Base-by-base conservation (phyloP, 805 yeast species). In the Pichia rugopelliculosa region DNA sequence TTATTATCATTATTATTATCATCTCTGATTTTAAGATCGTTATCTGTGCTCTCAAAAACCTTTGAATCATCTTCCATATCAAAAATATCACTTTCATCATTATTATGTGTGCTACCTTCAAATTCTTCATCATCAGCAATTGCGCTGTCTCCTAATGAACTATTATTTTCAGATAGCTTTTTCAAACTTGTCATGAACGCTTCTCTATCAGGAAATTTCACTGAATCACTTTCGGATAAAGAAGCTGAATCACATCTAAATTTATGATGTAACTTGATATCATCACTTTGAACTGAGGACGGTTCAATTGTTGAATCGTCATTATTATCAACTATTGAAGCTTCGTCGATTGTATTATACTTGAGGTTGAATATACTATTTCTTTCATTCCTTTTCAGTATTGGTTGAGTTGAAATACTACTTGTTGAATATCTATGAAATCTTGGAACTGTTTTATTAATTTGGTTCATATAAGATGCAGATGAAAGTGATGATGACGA, bases 351-450 rank as follows among this genome's bases (percentile, higher is more conserved):
- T 8, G 48, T 25, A 18, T 4, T 23, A 33, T 21, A 22, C 5
- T 8, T 13, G 8, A 12, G 3, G 5, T 36, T 39, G n/a, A 24
- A 24, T 6, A 39, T n/a, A 18, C 15, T 20, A 13, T 10, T 37
- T 11, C 26, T 25, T 25, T 38, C 36, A 4, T 34, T 23, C 30
- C 33, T n/a, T 27, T 44, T 36, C 17, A 42, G 24, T 4, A 25
- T 39, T 18, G 56, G 30, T 27, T 30, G 50, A 15, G 54, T 48
- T 10, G 51, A 48, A 6, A 57, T 53, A 25, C 59, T 59, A 44
- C 54, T 58, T 5, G 65, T 56, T 1, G 67, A 63, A 38, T 63
- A 59, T 34, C 65, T 52, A 45, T 61, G 66, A 15, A 50, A 51
- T 36, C 55, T 41, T 27, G 54, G 47, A 25, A 36, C 1, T 24